Evolutionary conservation across 2,329 filamentous ascomycete genomes (phyloP).

Genomic region (Trichoderma sp.): DNA sequence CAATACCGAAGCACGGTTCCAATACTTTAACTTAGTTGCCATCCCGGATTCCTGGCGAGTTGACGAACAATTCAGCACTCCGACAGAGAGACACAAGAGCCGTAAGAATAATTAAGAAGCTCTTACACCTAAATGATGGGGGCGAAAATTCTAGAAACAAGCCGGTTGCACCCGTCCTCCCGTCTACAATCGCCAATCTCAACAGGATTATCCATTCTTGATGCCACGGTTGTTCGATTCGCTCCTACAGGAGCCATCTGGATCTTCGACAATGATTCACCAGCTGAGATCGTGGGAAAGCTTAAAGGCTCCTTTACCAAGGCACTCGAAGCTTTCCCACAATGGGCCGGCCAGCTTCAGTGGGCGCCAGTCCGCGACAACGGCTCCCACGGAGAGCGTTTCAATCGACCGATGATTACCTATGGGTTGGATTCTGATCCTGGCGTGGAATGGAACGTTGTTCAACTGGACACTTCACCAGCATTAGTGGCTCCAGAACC

Average conservation of each 20-base stretch:
- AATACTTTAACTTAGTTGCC: neutral
- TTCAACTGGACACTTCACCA: neutral
- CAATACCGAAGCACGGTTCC: neutral
- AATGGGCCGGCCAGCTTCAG: neutral
- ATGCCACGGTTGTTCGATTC: neutral
- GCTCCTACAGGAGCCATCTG: neutral
- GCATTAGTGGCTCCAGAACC: neutral
- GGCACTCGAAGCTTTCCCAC: neutral
- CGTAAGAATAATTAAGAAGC: fast-evolving
- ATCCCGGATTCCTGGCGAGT: neutral
- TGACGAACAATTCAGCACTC: neutral
- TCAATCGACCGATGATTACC: neutral
- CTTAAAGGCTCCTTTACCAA: neutral
- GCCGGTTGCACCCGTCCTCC: neutral
- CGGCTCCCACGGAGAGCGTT: neutral
- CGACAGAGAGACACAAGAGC: neutral
- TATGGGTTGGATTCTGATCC: neutral
- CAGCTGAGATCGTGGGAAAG: neutral
- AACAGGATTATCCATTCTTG: neutral
- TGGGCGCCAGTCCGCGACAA: neutral
- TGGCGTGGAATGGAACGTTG: neutral
- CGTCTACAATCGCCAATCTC: neutral
- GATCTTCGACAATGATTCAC: neutral
- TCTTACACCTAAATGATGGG: neutral
- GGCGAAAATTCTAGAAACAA: neutral